Base-by-base conservation (phyloP, 305 asterid genomes). In the Stenogyne calaminthoides region DNA sequence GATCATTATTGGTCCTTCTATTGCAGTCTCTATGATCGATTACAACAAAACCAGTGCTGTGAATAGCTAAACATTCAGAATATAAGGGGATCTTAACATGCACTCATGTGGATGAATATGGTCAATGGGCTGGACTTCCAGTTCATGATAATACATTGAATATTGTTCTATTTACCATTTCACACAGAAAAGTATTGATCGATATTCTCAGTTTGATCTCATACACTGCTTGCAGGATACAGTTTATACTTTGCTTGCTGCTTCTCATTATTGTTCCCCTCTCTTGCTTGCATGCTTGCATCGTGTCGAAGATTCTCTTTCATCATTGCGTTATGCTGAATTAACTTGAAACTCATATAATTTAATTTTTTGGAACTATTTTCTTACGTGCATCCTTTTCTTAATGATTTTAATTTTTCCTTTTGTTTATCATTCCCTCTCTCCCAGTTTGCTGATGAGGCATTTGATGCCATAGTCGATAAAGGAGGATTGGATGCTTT, bases 401-500 rank as follows among this genome's bases (percentile, higher is more conserved):
- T 39, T 58, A 44, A 27, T 64, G 52, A 27, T 64, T 37, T 15
- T 39, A 8, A 71, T 57, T 55, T 74, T 32, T 18, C 16, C 10
- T 72, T 64, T 25, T 74, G 68, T 57, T 73, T 72, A n/a, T 36
- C 49, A 42, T 27, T 27, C 20, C 25, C 25, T 18, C 64, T 78
- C 76, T 44, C n/a, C 36, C 90, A 92, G 99, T 87, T 89, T 80
- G 80, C 61, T 7, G 74, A 78, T 69, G 96, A 74, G 86, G 80
- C 83, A 82, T 89, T 95, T 76, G 83, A 87, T 75, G 87, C 83
- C 71, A 76, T 95, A 64, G 73, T 92, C 40, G 99, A 95, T 83
- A 95, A 95, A 80, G 99, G 99, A 80, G 99, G 99, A 66, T 82
- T 95, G 92, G 99, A 95, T 88, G 96, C 99, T 79, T 83, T 95